These are phyloP conservation scores for Carallia pectinifolia DNA, from an alignment of 345 rosid genomes.

Conservation along the genomic window DNA sequence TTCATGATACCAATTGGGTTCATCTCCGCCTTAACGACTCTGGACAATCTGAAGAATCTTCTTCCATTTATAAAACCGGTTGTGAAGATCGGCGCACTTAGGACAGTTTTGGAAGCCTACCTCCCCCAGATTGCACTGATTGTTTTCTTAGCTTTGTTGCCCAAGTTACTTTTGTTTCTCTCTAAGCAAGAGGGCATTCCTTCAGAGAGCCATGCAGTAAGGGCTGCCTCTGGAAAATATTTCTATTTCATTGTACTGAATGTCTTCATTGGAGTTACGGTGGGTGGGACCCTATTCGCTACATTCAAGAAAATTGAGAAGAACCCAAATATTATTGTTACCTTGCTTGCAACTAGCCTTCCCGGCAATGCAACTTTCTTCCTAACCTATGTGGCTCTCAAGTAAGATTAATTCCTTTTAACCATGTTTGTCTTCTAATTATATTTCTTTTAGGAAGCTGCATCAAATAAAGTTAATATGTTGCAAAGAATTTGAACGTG, in stretches of 20 bases:
- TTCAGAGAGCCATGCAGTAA: conserved; percentile 58
- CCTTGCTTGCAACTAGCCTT: conserved; percentile 56
- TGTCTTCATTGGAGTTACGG: conserved; percentile 81
- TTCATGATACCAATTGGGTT: conserved; percentile 75
- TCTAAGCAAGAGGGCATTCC: conserved; percentile 87
- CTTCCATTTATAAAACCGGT: conserved; percentile 70
- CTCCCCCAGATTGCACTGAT: conserved; percentile 88
- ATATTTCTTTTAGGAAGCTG: too few relatives aligned
- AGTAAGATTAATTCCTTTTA: conserved; percentile 43
- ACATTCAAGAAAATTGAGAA: conserved; percentile 51
- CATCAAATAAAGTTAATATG: too few relatives aligned
- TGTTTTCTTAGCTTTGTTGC: conserved; percentile 68
- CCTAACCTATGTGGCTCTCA: conserved; percentile 81
- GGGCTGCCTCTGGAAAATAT: conserved; percentile 90
- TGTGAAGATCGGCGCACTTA: conserved; percentile 36
- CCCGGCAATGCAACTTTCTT: conserved; percentile 87
- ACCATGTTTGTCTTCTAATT: too few relatives aligned
- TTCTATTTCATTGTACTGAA: conserved; percentile 74
- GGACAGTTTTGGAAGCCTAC: conserved; percentile 72
- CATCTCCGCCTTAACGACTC: conserved; percentile 76
- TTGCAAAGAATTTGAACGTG: too few relatives aligned
- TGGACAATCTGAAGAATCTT: conserved; percentile 57
- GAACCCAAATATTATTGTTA: conserved; percentile 34
- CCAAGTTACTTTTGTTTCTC: conserved; percentile 69
- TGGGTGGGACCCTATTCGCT: conserved; percentile 61